Evolutionary conservation across 352 stramenopile species (phyloP), one percentile per base, ranked within the genome.

Genomic region (Phytophthora vignae): DNA sequence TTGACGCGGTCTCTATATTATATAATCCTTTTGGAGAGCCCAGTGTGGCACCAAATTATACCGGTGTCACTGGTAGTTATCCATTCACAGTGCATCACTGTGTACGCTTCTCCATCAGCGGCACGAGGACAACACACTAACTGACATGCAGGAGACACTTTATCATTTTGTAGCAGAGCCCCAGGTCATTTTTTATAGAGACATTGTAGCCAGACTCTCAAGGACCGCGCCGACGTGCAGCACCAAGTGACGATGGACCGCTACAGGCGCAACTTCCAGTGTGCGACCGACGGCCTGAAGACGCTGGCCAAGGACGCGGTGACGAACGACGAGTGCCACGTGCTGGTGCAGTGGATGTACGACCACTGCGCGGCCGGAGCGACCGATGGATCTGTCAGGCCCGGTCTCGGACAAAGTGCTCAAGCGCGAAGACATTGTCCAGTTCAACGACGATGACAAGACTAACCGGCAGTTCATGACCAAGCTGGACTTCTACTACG

Each of bases 401-500:
- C 14, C 33, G 8, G 14, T 40, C 33, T 40, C 33, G 33, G 33
- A 40, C 33, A 9, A 40, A 0, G 33, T 40, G 33, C 33, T 40
- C 33, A 40, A 40, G 33, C 8, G 33, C 33, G 33, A 40, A 8
- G 52, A 46, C 36, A 52, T 63, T 14, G 52, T 15, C 11, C 42
- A 50, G 19, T 49, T 67, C 15, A 50, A 55, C 14, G 21, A 53
- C 12, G 66, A 73, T 44, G 46, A 50, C 19, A 44, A 25, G 29
- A 55, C 44, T 5, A 42, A 68, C 11, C 57, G 67, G 9, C 58
- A 57, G 48, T 71, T 80, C 69, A 83, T 81, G 73, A 79, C 76
- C 31, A 83, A 83, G 67, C 55, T 78, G 21, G 76, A 81, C 52
- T 81, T 83, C 52, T 83, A 81, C 69, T 79, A 77, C 64, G 67